phyloP scores from a whole-genome alignment of 148 eudicot genomes.

The Arbutus unedo region DNA sequence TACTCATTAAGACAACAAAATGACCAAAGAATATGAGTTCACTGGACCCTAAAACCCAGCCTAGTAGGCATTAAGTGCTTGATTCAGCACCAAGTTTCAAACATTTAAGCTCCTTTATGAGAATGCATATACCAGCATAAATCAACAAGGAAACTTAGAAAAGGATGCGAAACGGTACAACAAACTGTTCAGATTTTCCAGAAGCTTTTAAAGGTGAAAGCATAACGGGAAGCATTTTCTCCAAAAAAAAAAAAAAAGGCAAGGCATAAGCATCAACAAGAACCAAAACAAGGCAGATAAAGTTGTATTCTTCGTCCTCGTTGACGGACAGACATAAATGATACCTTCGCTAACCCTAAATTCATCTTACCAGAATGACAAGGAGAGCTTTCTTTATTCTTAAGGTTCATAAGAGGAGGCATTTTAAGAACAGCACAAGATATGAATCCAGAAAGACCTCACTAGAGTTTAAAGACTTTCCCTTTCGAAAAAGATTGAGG shows the following conservation, averaged over 20 bases:
- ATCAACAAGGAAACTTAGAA: neutral
- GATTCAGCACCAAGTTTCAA: neutral
- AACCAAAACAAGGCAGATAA: neutral
- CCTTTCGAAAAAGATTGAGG: neutral
- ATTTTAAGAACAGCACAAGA: neutral
- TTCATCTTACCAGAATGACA: neutral
- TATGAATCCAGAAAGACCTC: neutral
- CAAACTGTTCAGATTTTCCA: neutral
- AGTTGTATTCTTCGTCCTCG: neutral
- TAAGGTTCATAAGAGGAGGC: neutral
- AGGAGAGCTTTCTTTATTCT: neutral
- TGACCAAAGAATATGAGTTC: slow-evolving; percentile 1
- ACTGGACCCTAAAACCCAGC: neutral
- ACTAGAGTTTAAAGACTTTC: neutral
- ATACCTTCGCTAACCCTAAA: neutral
- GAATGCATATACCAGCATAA: neutral
- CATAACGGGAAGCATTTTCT: neutral
- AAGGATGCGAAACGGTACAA: neutral
- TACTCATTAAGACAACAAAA: neutral
- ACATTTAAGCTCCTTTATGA: neutral
- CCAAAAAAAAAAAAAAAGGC: neutral
- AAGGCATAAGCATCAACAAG: neutral
- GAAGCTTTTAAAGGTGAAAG: slow-evolving; percentile 1
- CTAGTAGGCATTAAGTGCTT: neutral
- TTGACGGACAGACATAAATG: neutral